Base-by-base conservation (phyloP, 805 yeast species). In the Cyberlindnera mycetangii region DNA sequence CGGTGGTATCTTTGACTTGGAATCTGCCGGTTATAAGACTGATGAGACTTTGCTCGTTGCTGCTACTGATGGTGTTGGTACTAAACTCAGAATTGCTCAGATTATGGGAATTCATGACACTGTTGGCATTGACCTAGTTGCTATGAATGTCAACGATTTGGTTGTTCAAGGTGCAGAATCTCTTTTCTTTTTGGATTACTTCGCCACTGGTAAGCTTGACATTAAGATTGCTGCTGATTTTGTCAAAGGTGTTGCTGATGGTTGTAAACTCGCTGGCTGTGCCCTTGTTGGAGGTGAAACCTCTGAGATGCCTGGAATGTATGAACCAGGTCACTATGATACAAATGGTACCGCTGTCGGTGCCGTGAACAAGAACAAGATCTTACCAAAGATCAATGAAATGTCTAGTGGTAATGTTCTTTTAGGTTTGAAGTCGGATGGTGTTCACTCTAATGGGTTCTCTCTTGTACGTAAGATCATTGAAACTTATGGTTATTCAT, bases 161-260 rank as follows among this genome's bases (percentile, higher is more conserved):
- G 89, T 93, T 44, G 99, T 93, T 17, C 99, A 95, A 73, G 99
- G 99, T 62, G 99, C 99, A 27, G 99, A 93, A 68, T 97, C 99
- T 40, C 75, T 93, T 57, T 76, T 93, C 63, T 93, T 93, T 72
- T 75, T 93, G 54, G 99, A 93, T 69, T 93, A 93, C 71, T 93
- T 85, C 67, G 99, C 99, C 15, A 86, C 95, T 47, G 97, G 97
- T 41, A 84, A 88, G 61, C 76, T 93, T 49, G 96, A 90, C 56
- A 79, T 90, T 51, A 69, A 76, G 46, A 75, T 88, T 34, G 96
- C 98, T 7, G 83, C 93, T 20, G 83, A 80, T 54, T 93, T 93
- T 56, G 98, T 93, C 31, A 72, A 78, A 49, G 98, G 99, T 68
- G 99, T 93, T 52, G 97, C 97, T 39, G 86, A 86, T 52, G 99